Base-by-base conservation (phyloP, 148 eudicot genomes). In the Arctostaphylos glauca region DNA sequence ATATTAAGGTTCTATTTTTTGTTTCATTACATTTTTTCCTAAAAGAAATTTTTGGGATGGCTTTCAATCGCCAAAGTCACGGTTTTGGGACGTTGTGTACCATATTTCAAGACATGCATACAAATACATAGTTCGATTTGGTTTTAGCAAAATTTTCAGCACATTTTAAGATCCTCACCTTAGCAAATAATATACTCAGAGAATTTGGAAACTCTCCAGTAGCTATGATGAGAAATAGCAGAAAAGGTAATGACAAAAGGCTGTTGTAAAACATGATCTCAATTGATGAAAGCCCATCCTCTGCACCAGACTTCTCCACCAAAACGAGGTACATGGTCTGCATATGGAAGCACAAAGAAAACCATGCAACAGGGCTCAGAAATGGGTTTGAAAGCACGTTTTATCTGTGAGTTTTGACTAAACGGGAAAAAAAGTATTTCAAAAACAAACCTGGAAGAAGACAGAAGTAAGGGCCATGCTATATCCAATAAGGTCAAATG, bases 201-300 rank as follows among this genome's bases (percentile, higher is more conserved):
- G 99, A 96, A 87, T 88, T 82, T 53, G 99, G 99, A 87, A 96
- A 87, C 79, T 96, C 99, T 82, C 92, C 89, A 3, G 99, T 96
- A 16, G 86, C 92, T 78, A 92, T 60, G 72, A 94, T 92, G 86
- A 96, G 92, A 84, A 94, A 88, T 16, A 96, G 72, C 74, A 96
- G 94, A 87, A 94, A 91, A 13, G 99, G 99, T 79, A 94, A 82
- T 7, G 98, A 96, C 85, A 96, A 84, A 77, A 96, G 83, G 86
- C 99, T 94, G 86, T 96, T 96, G 70, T 96, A 96, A 79, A 96
- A 94, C 99, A 96, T 96, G 79, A 96, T 96, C 84, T 96, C 99
- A 78, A 94, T 81, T 54, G 99, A 96, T 21, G 98, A 91, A 88
- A 96, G 98, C 78, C 98, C 96, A 74, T 94, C 99, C 81, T 96